Evolutionary conservation across 1,139 yeast genomes (phyloP).

Genomic region (Geotrichum cucujoidarum): DNA sequence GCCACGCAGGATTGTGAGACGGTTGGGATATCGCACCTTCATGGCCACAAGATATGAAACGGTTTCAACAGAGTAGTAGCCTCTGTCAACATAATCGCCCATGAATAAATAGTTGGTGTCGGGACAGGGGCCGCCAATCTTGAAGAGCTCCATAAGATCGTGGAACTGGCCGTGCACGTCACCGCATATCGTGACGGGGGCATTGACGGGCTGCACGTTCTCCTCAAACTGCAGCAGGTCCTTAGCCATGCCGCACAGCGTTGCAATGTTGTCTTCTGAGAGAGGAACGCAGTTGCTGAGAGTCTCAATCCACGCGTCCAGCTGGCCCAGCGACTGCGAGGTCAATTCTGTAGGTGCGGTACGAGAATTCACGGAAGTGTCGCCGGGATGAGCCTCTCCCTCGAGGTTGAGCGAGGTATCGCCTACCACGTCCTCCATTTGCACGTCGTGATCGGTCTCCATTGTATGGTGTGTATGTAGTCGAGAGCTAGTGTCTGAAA

Average conservation of each 20-base stretch:
- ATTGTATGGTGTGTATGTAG: constrained; percentile 1
- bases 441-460: constrained; percentile 17
- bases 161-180: constrained; percentile 94
- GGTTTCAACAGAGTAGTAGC: constrained; percentile 86
- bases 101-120: constrained; percentile 64
- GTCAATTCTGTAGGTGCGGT: constrained; percentile 11
- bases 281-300: constrained; percentile 75
- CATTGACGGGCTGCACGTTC: constrained; percentile 86
- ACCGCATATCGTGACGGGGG: constrained; percentile 88
- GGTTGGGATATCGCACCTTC: constrained; percentile 80
- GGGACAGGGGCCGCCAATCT: constrained; percentile 78
- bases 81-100: constrained; percentile 93
- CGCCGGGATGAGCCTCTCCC: constrained; percentile 2
- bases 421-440: constrained; percentile 18
- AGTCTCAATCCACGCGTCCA: constrained; percentile 84
- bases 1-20: constrained; percentile 79
- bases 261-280: constrained; percentile 71
- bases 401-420: constrained; percentile 3
- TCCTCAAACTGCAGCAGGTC: constrained; percentile 30
- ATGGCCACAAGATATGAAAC: constrained; percentile 58
- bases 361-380: constrained; percentile 5
- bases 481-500: neutral
- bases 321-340: constrained; percentile 46
- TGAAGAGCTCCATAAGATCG: constrained; percentile 74
- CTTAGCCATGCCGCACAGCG: constrained; percentile 57